Evolutionary conservation across 306 rosid species (phyloP).

Genomic region (Vigna unguiculata): DNA sequence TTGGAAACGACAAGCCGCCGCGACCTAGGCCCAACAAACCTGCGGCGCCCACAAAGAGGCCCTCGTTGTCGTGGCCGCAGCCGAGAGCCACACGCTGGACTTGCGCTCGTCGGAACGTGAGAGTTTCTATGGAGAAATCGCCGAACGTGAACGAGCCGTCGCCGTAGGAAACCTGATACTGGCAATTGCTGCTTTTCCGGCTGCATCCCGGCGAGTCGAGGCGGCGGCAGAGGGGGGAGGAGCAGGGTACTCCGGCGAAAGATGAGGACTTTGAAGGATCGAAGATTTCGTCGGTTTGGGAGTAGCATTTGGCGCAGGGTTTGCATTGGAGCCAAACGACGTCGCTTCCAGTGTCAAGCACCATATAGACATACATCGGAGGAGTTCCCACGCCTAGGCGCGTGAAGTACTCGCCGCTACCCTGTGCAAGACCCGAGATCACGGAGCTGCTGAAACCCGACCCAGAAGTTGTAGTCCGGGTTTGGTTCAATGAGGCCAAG

Average conservation of each 20-base stretch:
- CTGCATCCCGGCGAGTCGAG: constrained; percentile 75
- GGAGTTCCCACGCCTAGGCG: constrained; percentile 92
- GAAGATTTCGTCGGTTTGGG: constrained; percentile 81
- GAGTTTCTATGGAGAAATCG: constrained; percentile 83
- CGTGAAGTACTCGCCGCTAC: constrained; percentile 97
- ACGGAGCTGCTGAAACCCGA: constrained; percentile 77
- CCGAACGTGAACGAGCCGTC: constrained; percentile 85
- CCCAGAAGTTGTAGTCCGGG: not conserved
- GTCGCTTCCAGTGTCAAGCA: constrained; percentile 92
- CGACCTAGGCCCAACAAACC: constrained; percentile 91
- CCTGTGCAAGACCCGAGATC: constrained; percentile 79
- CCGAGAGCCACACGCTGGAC: constrained; percentile 78
- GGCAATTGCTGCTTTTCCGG: constrained; percentile 55
- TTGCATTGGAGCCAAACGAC: constrained; percentile 91
- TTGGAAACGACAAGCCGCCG: constrained; percentile 77
- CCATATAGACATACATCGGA: constrained; percentile 76
- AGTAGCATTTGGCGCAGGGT: constrained; percentile 80
- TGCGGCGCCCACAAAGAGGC: constrained; percentile 88
- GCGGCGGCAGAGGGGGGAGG: constrained; percentile 69
- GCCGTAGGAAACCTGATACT: constrained; percentile 89
- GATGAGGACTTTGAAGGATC: constrained; percentile 71
- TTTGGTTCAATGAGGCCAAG: constrained; percentile 35
- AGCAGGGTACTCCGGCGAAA: constrained; percentile 64
- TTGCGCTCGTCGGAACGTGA: constrained; percentile 71
- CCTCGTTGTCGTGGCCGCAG: constrained; percentile 91